Percentiles rank a stretch among this genome's conserved stretches.
Evolutionary conservation across 164 flowering plant genomes (phyloP).

Genomic region (Chloranthus sessilifolius): DNA sequence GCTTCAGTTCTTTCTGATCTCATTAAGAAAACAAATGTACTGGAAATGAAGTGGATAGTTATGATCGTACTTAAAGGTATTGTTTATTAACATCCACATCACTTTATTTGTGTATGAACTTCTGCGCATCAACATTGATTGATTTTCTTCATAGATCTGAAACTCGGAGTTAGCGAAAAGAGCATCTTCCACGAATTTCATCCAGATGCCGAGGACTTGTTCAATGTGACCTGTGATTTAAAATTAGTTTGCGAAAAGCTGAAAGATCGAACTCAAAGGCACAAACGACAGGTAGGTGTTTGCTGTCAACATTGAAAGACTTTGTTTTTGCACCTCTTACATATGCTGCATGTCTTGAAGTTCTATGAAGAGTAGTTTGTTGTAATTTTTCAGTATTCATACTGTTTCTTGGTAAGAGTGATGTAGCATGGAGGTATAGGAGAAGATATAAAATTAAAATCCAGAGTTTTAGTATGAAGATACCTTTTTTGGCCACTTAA

Average conservation of each 20-base stretch:
- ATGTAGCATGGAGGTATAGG: no score
- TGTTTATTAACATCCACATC: neutral
- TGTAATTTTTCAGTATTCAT: neutral
- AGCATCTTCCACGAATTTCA: constrained; percentile 96
- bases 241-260: constrained; percentile 91
- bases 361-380: neutral
- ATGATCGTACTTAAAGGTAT: constrained; percentile 95
- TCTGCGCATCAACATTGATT: neutral
- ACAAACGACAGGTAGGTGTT: constrained; percentile 70
- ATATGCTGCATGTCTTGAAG: no score
- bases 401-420: neutral
- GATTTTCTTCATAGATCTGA: constrained; percentile 48
- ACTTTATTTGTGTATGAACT: neutral
- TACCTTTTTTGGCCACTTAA: no score
- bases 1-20: constrained; percentile 59
- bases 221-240: constrained; percentile 95
- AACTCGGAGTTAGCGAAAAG: constrained; percentile 89
- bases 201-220: constrained; percentile 98
- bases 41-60: constrained; percentile 97
- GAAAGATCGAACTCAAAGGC: constrained; percentile 69
- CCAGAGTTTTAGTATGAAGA: no score
- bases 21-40: constrained; percentile 81
- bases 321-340: neutral
- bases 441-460: no score
- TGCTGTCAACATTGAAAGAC: neutral